phyloP scores from a whole-genome alignment of 768 basidiomycete species.

The Rhizopogon salebrosus region DNA sequence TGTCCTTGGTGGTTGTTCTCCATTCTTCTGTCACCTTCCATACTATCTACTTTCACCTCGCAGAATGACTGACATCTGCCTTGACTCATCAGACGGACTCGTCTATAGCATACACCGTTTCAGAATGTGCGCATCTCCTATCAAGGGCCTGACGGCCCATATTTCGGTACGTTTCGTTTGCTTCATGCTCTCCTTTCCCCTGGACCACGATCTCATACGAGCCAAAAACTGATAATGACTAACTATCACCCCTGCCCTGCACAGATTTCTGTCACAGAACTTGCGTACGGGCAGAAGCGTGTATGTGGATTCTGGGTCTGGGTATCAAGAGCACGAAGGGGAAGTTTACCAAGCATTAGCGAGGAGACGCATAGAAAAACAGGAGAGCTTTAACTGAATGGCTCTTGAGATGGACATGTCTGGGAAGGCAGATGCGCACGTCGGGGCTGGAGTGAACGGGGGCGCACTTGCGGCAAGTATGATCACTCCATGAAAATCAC shows the following conservation, averaged over 20 bases:
- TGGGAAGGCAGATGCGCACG: too few relatives aligned
- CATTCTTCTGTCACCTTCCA: neutral
- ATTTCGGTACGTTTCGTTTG: constrained; percentile 54
- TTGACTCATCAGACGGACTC: constrained; percentile 43
- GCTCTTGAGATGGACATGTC: too few relatives aligned
- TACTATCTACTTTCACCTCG: neutral
- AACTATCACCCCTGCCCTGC: constrained; percentile 32
- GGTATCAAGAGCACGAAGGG: constrained; percentile 11
- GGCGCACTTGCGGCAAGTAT: too few relatives aligned
- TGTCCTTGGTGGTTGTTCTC: neutral
- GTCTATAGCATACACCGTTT: constrained; percentile 82
- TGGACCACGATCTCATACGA: neutral
- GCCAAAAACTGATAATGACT: neutral
- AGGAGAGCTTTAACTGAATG: too few relatives aligned
- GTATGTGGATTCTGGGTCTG: constrained; percentile 38
- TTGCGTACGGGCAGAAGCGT: constrained; percentile 51
- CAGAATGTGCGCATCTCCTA: constrained; percentile 67
- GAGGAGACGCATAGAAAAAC: neutral
- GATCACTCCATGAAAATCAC: too few relatives aligned
- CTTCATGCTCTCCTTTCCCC: neutral
- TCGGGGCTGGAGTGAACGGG: too few relatives aligned
- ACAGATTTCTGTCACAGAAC: constrained; percentile 46
- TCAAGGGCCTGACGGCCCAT: constrained; percentile 81
- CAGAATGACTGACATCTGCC: constrained; percentile 54
- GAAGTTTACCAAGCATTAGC: constrained; percentile 14